Conservation (phyloP, 345 rosid species). For the Orychophragmus violaceus region DNA sequence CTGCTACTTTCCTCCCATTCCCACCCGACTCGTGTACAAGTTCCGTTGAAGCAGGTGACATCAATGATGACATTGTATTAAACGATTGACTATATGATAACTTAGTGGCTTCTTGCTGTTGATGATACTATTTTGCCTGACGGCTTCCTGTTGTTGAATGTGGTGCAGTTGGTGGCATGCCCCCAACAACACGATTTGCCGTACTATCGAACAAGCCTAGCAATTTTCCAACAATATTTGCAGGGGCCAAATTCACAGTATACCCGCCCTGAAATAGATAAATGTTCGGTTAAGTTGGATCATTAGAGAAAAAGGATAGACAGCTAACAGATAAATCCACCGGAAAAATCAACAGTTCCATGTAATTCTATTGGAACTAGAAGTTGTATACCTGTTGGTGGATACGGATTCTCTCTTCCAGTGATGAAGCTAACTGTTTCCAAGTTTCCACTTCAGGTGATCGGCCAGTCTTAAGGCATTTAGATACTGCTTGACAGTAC, state of each 20-base stretch:
- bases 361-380: background rate
- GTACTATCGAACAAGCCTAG: slow-evolving; percentile 58
- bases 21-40: slow-evolving; percentile 45
- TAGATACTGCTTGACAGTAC: slow-evolving; percentile 68
- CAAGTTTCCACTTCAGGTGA: slow-evolving; percentile 54
- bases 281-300: slow-evolving; percentile 3
- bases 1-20: slow-evolving; percentile 33
- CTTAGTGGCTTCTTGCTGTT: slow-evolving; percentile 34
- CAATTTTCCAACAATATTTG: slow-evolving; percentile 58
- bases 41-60: slow-evolving; percentile 50
- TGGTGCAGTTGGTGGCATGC: slow-evolving; percentile 57
- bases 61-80: slow-evolving; percentile 44
- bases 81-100: slow-evolving; percentile 48
- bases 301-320: background rate
- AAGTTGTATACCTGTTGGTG: slow-evolving; percentile 55
- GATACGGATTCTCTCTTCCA: slow-evolving; percentile 65
- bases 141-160: slow-evolving; percentile 31
- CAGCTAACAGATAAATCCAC: background rate
- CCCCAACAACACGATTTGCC: slow-evolving; percentile 71
- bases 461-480: slow-evolving; percentile 59
- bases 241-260: slow-evolving; percentile 47
- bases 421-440: slow-evolving; percentile 46
- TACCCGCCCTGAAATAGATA: slow-evolving; percentile 54
- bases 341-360: background rate
- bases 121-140: slow-evolving; percentile 36